Percentiles rank a stretch among this genome's conserved stretches.
phyloP scores from a whole-genome alignment of 192 early-diverging fungal species.

The Coemansia sp. region DNA sequence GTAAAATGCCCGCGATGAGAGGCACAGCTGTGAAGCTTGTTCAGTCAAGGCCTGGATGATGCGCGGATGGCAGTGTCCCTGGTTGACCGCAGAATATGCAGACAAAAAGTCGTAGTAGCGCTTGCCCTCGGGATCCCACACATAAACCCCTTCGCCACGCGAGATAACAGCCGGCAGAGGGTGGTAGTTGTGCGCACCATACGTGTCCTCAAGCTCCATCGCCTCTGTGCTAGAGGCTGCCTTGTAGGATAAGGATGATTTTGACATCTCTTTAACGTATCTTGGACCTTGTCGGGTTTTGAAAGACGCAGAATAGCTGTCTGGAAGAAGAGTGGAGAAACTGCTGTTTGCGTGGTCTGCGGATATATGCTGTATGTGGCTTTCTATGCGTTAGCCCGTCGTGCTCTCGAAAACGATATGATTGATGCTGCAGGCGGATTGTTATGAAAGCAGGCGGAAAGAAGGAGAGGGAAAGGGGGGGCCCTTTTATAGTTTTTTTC shows the following conservation, averaged over 20 bases:
- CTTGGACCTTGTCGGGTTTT: not conserved
- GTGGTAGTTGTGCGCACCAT: constrained; percentile 99
- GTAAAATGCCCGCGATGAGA: constrained; percentile 96
- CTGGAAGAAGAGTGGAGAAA: not conserved
- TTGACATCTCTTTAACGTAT: constrained; percentile 1
- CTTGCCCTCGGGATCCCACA: constrained; percentile 91
- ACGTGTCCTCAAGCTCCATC: constrained; percentile 77
- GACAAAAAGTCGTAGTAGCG: constrained; percentile 81
- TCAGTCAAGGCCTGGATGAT: constrained; percentile 88
- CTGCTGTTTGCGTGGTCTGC: too few species aligned
- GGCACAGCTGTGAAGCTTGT: constrained; percentile 81
- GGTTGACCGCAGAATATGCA: constrained; percentile 79
- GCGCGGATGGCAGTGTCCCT: constrained; percentile 95
- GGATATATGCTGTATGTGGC: too few species aligned
- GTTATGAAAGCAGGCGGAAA: not conserved
- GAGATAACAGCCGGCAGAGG: constrained; percentile 93
- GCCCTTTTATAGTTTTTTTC: constrained; percentile 14
- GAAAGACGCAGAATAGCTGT: not conserved
- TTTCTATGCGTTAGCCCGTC: too few species aligned
- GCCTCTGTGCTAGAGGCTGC: constrained; percentile 44
- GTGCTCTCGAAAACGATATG: too few species aligned
- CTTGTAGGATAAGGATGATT: constrained; percentile 1
- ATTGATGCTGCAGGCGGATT: too few species aligned
- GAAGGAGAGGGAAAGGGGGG: not conserved
- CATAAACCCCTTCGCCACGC: constrained; percentile 83